Evolutionary conservation across 2,329 filamentous ascomycete species (phyloP), one percentile per base, ranked within the genome.

Genomic region (Cercospora sojina): DNA sequence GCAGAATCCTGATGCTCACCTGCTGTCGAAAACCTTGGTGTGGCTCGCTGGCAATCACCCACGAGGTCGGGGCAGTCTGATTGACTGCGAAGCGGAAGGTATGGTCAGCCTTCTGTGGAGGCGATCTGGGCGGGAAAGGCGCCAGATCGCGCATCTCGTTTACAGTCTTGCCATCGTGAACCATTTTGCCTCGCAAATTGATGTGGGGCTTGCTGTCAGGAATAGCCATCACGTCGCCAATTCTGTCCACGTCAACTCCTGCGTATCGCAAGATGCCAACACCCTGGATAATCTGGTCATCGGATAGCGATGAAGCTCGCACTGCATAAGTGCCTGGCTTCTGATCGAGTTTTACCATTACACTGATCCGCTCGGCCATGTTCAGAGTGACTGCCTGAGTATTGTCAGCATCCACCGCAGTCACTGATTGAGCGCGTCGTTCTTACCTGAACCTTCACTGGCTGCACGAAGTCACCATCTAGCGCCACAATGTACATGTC

Each of bases 401-500:
- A 5, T 32, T 23, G 16, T 57, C 38, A 47, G 35, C 3, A 6
- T 35, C 12, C 16, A 18, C 8, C 12, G 23, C 41, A 49, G 59
- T 53, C 20, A 25, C 3, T 20, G 5, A 6, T 3, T 18, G 6
- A 16, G 6, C n/a, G 12, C 38, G 29, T 64, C 38, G 29, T 64
- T 20, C n/a, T 32, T 31, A 57, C 53, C 53, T 57, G 53, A 56
- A 70, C 69, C 47, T 71, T 64, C n/a, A 69, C 64, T 64, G 64
- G 65, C 51, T 70, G 64, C 18, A 69, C 67, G 43, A 72, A 71
- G 53, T 69, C 66, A 8, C 70, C 69, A 41, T 73, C 71, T 25
- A 70, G 67, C 16, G 70, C 71, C 16, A 69, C 64, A 27, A 71
- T 64, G 55, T 63, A 71, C 70, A 72, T 73, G 10, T 64, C 47